Percentiles rank a stretch among this genome's conserved stretches.
Conservation (phyloP, 352 stramenopile genomes). For the Stephanocyclus meneghinianus region DNA sequence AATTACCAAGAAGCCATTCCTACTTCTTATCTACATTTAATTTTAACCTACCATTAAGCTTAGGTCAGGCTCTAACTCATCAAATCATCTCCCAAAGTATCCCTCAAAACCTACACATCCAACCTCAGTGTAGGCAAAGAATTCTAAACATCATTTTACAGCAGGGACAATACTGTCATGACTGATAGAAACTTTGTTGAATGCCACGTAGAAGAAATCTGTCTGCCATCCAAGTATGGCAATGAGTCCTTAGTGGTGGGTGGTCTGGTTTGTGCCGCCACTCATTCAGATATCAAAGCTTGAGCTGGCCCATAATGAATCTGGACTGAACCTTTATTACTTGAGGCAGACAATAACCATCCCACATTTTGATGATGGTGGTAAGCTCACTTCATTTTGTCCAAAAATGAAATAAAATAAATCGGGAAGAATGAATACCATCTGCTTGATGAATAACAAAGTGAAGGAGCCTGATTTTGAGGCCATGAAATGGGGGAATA, state of each 20-base stretch:
- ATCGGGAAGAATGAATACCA: constrained; percentile 94
- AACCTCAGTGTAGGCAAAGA: constrained; percentile 89
- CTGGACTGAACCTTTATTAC: constrained; percentile 96
- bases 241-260: constrained; percentile 96
- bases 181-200: constrained; percentile 95
- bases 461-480: constrained; percentile 99
- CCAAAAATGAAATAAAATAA: constrained; percentile 97
- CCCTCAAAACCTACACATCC: constrained; percentile 98
- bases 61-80: constrained; percentile 94
- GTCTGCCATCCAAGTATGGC: constrained; percentile 86
- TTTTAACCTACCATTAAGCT: no score
- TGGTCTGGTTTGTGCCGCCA: constrained; percentile 97
- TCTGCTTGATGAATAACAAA: constrained; percentile 99
- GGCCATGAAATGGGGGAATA: constrained; percentile 92
- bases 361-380: constrained; percentile 94
- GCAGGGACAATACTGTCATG: constrained; percentile 83
- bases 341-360: constrained; percentile 98
- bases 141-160: constrained; percentile 91
- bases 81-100: constrained; percentile 91
- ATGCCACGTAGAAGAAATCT: constrained; percentile 94
- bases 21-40: no score
- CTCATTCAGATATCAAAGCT: constrained; percentile 95
- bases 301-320: constrained; percentile 97
- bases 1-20: no score
- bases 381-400: constrained; percentile 96